Percentiles rank a stretch among this genome's conserved stretches.
These are phyloP conservation scores for Neurospora sp. DNA, from an alignment of 495 filamentous ascomycete species.

Conservation along the genomic window DNA sequence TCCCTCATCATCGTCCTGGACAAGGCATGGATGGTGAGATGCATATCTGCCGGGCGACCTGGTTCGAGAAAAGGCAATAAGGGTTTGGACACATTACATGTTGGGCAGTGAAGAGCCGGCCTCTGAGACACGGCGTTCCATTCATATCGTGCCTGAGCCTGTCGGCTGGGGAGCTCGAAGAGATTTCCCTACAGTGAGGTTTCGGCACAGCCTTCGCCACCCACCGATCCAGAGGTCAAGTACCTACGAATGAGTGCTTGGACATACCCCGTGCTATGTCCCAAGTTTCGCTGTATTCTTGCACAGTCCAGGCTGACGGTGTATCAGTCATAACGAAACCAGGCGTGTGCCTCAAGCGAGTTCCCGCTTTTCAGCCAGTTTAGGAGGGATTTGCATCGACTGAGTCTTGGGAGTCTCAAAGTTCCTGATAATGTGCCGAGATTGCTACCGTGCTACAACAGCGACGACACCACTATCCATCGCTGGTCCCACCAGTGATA, in stretches of 20 bases:
- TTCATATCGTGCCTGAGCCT: background rate
- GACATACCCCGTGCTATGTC: background rate
- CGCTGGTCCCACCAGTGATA: background rate
- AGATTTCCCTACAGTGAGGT: background rate
- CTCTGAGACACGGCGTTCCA: background rate
- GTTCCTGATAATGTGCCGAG: background rate
- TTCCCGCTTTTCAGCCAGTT: background rate
- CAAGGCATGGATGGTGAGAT: background rate
- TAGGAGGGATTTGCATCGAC: background rate
- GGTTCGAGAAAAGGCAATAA: background rate
- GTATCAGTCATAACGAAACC: background rate
- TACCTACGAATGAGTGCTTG: background rate
- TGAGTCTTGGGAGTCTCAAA: background rate
- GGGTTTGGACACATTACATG: background rate
- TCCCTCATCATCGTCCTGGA: background rate
- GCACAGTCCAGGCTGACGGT: background rate
- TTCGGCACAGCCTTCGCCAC: background rate
- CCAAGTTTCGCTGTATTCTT: background rate
- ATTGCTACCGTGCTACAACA: background rate
- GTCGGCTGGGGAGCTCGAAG: background rate
- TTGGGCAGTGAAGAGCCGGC: background rate
- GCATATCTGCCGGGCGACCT: background rate
- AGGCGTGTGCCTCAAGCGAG: background rate
- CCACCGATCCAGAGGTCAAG: background rate
- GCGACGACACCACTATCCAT: background rate